These are phyloP conservation scores for Penicillium sp. DNA, from an alignment of 2,329 filamentous ascomycete species.

Conservation along the genomic window DNA sequence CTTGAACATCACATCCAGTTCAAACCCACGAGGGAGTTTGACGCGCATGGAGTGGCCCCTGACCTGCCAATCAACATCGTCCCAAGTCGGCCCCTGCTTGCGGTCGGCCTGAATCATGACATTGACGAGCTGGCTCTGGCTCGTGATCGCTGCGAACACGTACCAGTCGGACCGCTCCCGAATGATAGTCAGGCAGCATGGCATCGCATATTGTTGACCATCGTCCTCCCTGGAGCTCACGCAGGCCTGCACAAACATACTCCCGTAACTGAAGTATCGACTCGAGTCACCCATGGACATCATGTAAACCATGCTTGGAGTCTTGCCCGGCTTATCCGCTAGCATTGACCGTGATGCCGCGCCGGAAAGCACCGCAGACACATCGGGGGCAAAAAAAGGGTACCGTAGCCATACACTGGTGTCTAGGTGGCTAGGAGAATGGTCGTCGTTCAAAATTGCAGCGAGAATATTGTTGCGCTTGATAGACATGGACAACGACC, in stretches of 20 bases:
- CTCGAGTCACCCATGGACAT: constrained; percentile 74
- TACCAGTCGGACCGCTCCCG: constrained; percentile 67
- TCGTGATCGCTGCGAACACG: constrained; percentile 70
- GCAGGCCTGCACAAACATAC: constrained; percentile 70
- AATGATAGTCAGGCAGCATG: constrained; percentile 72
- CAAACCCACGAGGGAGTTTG: constrained; percentile 71
- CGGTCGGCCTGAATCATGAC: constrained; percentile 68
- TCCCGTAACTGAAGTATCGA: constrained; percentile 73
- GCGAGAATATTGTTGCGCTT: constrained; percentile 77
- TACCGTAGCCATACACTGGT: constrained; percentile 80
- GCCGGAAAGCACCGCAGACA: constrained; percentile 67
- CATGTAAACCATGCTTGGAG: constrained; percentile 58
- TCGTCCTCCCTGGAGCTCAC: constrained; percentile 67
- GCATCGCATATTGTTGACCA: constrained; percentile 66
- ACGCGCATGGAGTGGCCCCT: constrained; percentile 65
- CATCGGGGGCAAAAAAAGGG: constrained; percentile 68
- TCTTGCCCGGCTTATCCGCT: constrained; percentile 48
- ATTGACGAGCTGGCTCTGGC: constrained; percentile 74
- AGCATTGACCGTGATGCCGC: constrained; percentile 46
- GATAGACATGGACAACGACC: constrained; percentile 77
- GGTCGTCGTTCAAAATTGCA: constrained; percentile 57
- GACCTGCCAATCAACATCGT: constrained; percentile 75
- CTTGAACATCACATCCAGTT: constrained; percentile 66
- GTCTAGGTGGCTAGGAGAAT: constrained; percentile 73
- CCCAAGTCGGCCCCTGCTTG: constrained; percentile 70